Base-by-base conservation (phyloP, 1,139 yeast species). In the Pichia sorboxylosa region DNA sequence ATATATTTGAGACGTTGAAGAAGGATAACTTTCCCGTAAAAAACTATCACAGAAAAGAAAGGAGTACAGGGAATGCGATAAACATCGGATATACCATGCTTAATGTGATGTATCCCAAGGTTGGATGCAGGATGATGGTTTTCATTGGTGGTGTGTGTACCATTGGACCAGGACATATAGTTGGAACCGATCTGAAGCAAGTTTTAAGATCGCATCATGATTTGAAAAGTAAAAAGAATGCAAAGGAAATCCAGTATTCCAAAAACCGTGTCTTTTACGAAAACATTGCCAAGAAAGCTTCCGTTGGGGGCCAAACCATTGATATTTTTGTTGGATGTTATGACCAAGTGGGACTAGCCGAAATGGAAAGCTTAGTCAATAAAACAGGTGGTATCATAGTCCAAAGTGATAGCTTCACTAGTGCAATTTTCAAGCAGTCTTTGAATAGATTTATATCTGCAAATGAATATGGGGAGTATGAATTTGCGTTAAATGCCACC, bases 21-120 rank as follows among this genome's bases (percentile, higher is more conserved):
- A 54, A 63, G 9, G 80, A 77, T 44, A 54, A 69, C 1, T 78
- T 78, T 52, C 68, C 72, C 1, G 63, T 63, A 32, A 49, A 49
- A 15, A 61, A 62, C 29, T 61, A 58, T 34, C 65, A 66, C 40
- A 63, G 92, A 45, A 63, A 69, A 2, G 58, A 59, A 18, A 61
- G 87, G 43, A 63, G 77, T 18, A 74, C 84, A 0, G 92, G 90
- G 0, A 52, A 72, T 26, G 87, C 87, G 3, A 44, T 80, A 21
- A 70, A 72, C 41, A 57, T 78, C n/a, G 79, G 83, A 0, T 51
- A 69, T 2, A 59, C 66, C 28, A 47, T 79, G 9, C 49, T 78
- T 22, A 66, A 65, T 33, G 58, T 69, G 1, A 48, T 66, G 4
- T 62, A 54, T 34, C 61, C 67, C 7, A 59, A 59, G 32, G 59